phyloP scores from a whole-genome alignment of 2,329 filamentous ascomycete genomes.

The Hymenoscyphus infarciens region DNA sequence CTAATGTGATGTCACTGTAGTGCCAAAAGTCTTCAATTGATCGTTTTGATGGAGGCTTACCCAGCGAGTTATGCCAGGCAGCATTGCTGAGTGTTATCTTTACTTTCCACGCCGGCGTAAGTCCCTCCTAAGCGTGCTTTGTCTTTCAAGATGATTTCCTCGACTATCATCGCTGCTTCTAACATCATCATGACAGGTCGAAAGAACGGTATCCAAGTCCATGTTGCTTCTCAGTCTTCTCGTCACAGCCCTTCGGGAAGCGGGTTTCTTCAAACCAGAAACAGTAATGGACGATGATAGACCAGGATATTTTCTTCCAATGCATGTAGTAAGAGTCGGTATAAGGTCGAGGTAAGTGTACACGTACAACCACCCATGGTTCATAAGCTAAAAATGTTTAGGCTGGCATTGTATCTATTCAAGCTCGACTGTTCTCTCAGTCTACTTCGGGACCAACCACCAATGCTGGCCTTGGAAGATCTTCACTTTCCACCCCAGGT shows the following conservation, averaged over 20 bases:
- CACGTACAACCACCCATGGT: neutral
- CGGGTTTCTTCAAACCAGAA: conserved; percentile 38
- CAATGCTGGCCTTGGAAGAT: conserved; percentile 38
- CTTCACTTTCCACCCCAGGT: conserved; percentile 37
- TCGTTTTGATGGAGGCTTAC: conserved; percentile 26
- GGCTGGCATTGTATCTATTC: conserved; percentile 37
- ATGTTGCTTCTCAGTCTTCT: conserved; percentile 38
- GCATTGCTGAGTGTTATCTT: conserved; percentile 41
- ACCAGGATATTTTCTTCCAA: conserved; percentile 40
- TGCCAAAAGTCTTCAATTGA: conserved; percentile 32
- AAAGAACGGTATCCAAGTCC: conserved; percentile 34
- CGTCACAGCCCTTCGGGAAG: conserved; percentile 36
- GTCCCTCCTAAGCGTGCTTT: neutral
- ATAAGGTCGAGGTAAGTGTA: conserved; percentile 38
- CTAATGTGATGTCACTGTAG: conserved; percentile 13
- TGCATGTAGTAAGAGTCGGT: conserved; percentile 34
- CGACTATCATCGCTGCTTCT: neutral
- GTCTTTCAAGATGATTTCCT: neutral
- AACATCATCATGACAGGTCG: conserved; percentile 28
- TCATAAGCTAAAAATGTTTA: conserved; percentile 18
- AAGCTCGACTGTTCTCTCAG: conserved; percentile 42
- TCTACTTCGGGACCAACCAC: conserved; percentile 34
- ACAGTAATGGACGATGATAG: conserved; percentile 37
- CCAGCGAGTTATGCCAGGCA: conserved; percentile 33
- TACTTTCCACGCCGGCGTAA: conserved; percentile 33